These are phyloP conservation scores for Mangifera indica DNA, from an alignment of 345 rosid species.

Conservation along the genomic window DNA sequence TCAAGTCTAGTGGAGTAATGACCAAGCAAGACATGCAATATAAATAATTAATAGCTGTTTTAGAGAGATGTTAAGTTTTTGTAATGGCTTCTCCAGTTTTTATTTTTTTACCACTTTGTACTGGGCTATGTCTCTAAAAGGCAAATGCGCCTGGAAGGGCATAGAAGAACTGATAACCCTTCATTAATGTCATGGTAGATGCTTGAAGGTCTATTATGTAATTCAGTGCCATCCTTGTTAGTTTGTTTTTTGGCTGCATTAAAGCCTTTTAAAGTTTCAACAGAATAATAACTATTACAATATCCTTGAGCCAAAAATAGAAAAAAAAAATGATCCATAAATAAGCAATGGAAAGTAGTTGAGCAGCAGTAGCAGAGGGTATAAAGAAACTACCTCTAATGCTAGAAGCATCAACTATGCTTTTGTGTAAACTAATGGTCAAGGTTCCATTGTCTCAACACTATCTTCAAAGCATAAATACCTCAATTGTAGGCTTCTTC, in stretches of 20 bases:
- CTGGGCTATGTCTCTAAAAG: background rate
- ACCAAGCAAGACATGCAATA: constrained; percentile 14
- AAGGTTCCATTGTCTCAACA: background rate
- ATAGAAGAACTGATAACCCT: background rate
- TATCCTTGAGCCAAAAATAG: background rate
- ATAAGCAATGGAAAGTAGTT: background rate
- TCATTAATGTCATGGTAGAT: background rate
- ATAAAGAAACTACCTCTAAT: background rate
- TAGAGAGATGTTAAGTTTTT: constrained; percentile 13
- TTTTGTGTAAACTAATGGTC: background rate
- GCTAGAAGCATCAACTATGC: background rate
- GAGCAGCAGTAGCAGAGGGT: background rate
- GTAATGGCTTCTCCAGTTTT: constrained; percentile 8
- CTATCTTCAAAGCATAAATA: constrained; percentile 4
- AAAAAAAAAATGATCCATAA: background rate
- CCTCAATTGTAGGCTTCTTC: background rate
- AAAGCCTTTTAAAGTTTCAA: background rate
- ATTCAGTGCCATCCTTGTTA: constrained; percentile 1
- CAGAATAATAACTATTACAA: background rate
- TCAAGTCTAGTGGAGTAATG: constrained; percentile 15
- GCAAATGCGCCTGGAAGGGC: constrained; percentile 8
- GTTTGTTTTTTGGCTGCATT: background rate
- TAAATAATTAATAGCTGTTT: constrained; percentile 26
- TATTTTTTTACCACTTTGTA: background rate
- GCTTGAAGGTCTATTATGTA: background rate